Conservation (phyloP, 83 land plant genomes). For the Larix sibirica region DNA sequence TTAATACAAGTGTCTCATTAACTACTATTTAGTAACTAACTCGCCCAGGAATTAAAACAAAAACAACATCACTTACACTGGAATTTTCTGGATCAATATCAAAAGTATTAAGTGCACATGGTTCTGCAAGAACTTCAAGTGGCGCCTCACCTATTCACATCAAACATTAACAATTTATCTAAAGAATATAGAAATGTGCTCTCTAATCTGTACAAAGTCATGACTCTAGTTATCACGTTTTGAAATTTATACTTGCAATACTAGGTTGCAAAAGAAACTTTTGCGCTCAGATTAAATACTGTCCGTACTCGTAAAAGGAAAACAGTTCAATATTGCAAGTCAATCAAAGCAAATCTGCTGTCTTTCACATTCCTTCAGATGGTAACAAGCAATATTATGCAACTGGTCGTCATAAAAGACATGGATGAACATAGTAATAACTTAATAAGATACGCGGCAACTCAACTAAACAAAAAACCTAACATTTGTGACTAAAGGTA, state of each 20-base stretch:
- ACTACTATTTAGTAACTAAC: background rate
- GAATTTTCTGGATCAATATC: conserved; percentile 79
- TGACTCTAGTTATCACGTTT: background rate
- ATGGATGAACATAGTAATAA: no score
- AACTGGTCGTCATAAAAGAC: no score
- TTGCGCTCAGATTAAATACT: no score
- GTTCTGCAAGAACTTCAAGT: conserved; percentile 67
- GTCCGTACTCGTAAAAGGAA: no score
- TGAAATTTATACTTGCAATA: background rate
- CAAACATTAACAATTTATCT: background rate
- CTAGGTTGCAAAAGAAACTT: background rate
- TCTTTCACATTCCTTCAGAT: no score
- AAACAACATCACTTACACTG: conserved; percentile 46
- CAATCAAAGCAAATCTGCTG: no score
- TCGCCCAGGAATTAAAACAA: background rate
- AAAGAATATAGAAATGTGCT: background rate
- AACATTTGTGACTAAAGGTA: no score
- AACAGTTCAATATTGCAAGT: no score
- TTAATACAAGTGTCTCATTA: no score
- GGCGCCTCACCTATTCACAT: conserved; percentile 55
- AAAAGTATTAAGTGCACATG: conserved; percentile 85
- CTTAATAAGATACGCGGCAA: no score
- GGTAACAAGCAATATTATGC: no score
- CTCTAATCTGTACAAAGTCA: background rate
- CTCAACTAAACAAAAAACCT: no score